Evolutionary conservation across 78 protist species (phyloP), one percentile per base, ranked within the genome.

Genomic region (Chrysochromulina parva): DNA sequence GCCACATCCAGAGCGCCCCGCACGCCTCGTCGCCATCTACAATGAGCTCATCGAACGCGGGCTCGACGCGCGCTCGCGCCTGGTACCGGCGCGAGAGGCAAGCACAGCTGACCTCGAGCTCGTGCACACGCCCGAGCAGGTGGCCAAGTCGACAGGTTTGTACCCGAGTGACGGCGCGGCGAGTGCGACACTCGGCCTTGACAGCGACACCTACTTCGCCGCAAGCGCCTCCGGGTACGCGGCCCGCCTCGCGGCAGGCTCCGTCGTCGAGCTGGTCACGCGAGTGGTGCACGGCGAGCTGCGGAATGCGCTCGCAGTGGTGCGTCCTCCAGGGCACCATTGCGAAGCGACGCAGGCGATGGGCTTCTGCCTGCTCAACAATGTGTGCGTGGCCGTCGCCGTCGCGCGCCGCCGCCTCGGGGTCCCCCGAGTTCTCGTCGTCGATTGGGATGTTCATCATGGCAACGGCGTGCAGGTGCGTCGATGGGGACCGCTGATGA

Each of bases 341-440:
- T 50, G 66, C 65, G 87, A 80, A 48, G 59, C 28, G 4, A 6
- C 6, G 94, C 94, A 1, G 90, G 87, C 87, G 67, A 22, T 54
- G 38, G 87, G 87, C n/a, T 80, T 80, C 87, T 80, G 87, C 87
- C 87, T 80, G 38, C 88, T 91, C 58, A 87, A 87, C 73, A 91
- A 91, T 67, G 91, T 91, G 13, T 57, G 88, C 52, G 53, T 91
- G 26, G 89, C 90, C 38, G 87, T 67, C 2, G 62, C 65, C 10
- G 58, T 54, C 55, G 84, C 82, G 14, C 85, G 53, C 2, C 13
- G 1, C 62, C 69, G 69, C 3, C 74, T n/a, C 22, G 90, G 90
- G n/a, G 19, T 85, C 26, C 3, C 9, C 54, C 52, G 52, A 17
- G 71, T 76, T 16, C 48, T 90, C 54, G n/a, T 90, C 76, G 57